Evolutionary conservation across 2,329 filamentous ascomycete genomes (phyloP).

Genomic region (Fusarium sp.): DNA sequence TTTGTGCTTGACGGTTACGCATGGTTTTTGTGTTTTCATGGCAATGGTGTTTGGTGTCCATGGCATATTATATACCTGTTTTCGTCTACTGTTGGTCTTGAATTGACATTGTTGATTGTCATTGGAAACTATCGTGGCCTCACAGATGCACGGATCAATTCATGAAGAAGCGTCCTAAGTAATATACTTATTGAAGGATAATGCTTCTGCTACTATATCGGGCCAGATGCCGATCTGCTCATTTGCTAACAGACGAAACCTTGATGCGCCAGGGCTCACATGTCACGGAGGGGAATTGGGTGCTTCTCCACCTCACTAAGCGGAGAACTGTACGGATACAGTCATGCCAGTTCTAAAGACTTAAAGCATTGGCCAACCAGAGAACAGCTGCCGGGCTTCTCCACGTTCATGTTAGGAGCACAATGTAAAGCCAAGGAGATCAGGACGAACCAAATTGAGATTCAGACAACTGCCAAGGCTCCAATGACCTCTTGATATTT

Average conservation of each 20-base stretch:
- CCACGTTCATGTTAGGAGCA: background rate
- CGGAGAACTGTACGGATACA: background rate
- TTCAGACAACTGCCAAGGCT: background rate
- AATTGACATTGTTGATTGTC: conserved; percentile 13
- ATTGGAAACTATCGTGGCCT: background rate
- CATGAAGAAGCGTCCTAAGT: background rate
- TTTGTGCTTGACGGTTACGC: conserved; percentile 30
- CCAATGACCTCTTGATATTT: background rate
- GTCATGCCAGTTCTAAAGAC: background rate
- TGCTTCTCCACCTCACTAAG: conserved; percentile 16
- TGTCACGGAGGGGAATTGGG: background rate
- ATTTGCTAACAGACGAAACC: background rate
- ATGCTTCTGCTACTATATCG: background rate
- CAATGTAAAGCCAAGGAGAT: background rate
- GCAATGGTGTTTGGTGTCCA: conserved; percentile 51
- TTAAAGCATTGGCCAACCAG: conserved; percentile 27
- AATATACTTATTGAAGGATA: background rate
- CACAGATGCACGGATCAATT: background rate
- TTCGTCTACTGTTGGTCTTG: conserved; percentile 26
- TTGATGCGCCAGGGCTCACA: background rate
- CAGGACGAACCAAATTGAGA: background rate
- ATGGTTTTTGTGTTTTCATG: conserved; percentile 48
- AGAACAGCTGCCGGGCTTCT: background rate
- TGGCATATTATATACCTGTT: conserved; percentile 50
- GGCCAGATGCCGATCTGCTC: background rate